Conservation (phyloP, 1,284 basidiomycete genomes). For the Neonothopanus nambi region DNA sequence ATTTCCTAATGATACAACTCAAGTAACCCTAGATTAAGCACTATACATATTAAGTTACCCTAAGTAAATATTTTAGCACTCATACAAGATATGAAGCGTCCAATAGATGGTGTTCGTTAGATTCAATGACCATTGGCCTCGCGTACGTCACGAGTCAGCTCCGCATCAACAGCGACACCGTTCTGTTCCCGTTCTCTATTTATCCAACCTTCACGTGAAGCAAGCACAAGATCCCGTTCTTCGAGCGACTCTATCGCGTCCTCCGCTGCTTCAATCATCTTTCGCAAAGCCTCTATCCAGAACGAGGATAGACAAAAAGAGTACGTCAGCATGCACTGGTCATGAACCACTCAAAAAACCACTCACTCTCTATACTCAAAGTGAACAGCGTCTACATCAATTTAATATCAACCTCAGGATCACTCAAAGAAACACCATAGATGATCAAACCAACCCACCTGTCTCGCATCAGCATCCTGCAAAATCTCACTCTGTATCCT, state of each 20-base stretch:
- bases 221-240: slow-evolving; percentile 30
- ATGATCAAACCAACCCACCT: slow-evolving; percentile 35
- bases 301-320: neutral
- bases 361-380: slow-evolving; percentile 55
- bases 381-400: slow-evolving; percentile 45
- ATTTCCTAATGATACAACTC: too few relatives aligned
- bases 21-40: too few relatives aligned
- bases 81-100: too few relatives aligned
- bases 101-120: too few relatives aligned
- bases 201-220: too few relatives aligned
- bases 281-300: slow-evolving; percentile 38
- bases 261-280: slow-evolving; percentile 44
- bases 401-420: neutral
- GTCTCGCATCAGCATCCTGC: slow-evolving; percentile 47
- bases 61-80: too few relatives aligned
- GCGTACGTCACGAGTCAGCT: too few relatives aligned
- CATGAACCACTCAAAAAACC: slow-evolving; percentile 7
- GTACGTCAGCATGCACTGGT: neutral
- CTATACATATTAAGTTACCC: too few relatives aligned
- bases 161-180: too few relatives aligned
- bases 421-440: neutral
- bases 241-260: slow-evolving; percentile 38
- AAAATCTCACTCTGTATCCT: slow-evolving; percentile 47
- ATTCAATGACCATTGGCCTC: too few relatives aligned
- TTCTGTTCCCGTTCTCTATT: too few relatives aligned